A percentile compares a stretch with the other conserved stretches of the same genome.
Evolutionary conservation across 1,284 basidiomycete genomes (phyloP).

Genomic region (Boletus sp.): DNA sequence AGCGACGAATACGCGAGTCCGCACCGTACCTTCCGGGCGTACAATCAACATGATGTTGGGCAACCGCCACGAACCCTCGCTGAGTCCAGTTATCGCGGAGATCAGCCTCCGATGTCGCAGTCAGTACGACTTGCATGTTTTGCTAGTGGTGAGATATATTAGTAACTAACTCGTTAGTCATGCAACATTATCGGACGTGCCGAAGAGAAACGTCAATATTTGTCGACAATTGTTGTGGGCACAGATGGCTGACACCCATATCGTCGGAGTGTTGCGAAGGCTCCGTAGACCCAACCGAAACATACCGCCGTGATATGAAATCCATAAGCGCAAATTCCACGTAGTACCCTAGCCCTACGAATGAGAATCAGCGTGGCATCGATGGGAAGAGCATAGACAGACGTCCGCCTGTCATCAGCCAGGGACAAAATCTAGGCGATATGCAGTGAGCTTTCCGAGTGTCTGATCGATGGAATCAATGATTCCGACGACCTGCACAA

Average conservation of each 20-base stretch:
- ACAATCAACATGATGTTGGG: conserved; percentile 4
- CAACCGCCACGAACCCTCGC: background rate
- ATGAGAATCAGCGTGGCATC: conserved; percentile 8
- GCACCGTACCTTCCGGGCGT: background rate
- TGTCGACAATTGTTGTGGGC: background rate
- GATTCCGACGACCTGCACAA: conserved; percentile 8
- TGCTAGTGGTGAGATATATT: background rate
- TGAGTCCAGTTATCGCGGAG: background rate
- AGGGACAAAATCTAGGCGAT: conserved; percentile 4
- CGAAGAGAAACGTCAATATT: background rate
- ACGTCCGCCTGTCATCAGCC: background rate
- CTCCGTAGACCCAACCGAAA: conserved; percentile 9
- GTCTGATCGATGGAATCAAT: conserved; percentile 8
- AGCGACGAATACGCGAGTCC: background rate
- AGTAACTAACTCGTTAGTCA: background rate
- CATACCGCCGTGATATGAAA: conserved; percentile 9
- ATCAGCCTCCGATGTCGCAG: background rate
- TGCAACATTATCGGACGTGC: conserved; percentile 1
- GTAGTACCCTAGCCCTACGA: conserved; percentile 4
- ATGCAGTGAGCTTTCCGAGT: background rate
- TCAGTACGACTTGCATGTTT: background rate
- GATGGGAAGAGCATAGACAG: background rate
- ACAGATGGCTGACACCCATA: background rate
- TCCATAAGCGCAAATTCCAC: conserved; percentile 8
- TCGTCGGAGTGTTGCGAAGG: background rate